phyloP scores from a whole-genome alignment of 257 asterid genomes.

The Thymus quinquecostatus region DNA sequence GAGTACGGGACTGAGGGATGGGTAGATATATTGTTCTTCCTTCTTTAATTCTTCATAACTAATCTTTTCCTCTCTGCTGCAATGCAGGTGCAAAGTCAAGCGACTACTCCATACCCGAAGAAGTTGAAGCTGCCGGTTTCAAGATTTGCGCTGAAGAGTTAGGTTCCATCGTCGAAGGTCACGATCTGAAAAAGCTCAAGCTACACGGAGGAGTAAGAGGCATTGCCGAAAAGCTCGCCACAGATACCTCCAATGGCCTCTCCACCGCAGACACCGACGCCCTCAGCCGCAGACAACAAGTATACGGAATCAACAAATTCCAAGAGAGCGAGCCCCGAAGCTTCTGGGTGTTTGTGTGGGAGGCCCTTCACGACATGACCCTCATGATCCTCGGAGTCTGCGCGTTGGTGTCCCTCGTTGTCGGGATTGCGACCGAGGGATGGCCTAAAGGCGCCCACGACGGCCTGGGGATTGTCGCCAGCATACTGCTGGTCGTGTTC shows the following conservation, averaged over 20 bases:
- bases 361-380: constrained; percentile 91
- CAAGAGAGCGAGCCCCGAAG: constrained; percentile 50
- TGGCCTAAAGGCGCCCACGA: constrained; percentile 96
- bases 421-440: constrained; percentile 88
- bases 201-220: constrained; percentile 76
- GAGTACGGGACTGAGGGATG: too few relatives aligned
- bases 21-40: too few relatives aligned
- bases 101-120: constrained; percentile 69
- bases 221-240: constrained; percentile 58
- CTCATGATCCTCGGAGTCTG: constrained; percentile 90
- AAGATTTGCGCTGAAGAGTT: constrained; percentile 76
- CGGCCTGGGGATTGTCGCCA: constrained; percentile 88
- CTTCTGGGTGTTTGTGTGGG: constrained; percentile 82
- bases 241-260: constrained; percentile 56
- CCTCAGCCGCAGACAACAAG: constrained; percentile 52
- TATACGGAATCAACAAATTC: constrained; percentile 74
- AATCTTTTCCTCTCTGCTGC: too few relatives aligned
- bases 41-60: too few relatives aligned
- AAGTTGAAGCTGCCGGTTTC: constrained; percentile 73
- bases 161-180: constrained; percentile 77
- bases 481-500: constrained; percentile 77
- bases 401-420: constrained; percentile 72
- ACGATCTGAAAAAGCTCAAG: constrained; percentile 61
- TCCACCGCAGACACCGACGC: constrained; percentile 43
- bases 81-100: constrained; percentile 53